Evolutionary conservation across 2,329 filamentous ascomycete genomes (phyloP).

Genomic region (Fusarium mexicanum): DNA sequence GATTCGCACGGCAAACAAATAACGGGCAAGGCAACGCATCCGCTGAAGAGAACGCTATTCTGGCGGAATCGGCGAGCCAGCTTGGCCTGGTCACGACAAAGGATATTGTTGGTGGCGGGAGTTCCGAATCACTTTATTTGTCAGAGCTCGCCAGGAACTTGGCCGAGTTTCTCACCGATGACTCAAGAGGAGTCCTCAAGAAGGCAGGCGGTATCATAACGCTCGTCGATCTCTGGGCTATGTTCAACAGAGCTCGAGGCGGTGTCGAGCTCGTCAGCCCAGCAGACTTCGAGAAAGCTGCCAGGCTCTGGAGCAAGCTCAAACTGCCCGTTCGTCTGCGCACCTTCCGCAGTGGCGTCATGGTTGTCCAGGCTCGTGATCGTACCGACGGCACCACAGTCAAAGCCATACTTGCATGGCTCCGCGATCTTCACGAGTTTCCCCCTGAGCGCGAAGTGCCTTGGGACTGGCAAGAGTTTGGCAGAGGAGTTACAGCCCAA

Average conservation of each 20-base stretch:
- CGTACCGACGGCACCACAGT: constrained; percentile 92
- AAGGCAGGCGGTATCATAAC: constrained; percentile 88
- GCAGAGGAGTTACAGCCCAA: constrained; percentile 87
- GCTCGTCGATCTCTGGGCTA: constrained; percentile 89
- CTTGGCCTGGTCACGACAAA: constrained; percentile 93
- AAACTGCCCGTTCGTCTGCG: constrained; percentile 86
- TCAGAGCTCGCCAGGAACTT: constrained; percentile 86
- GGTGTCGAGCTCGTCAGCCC: constrained; percentile 96
- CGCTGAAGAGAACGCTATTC: constrained; percentile 76
- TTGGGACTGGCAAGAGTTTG: constrained; percentile 83
- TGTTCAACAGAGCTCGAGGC: constrained; percentile 92
- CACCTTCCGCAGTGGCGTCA: constrained; percentile 91
- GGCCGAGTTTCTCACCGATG: constrained; percentile 89
- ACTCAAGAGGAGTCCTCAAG: constrained; percentile 78
- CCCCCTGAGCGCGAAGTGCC: constrained; percentile 70
- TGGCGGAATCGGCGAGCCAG: constrained; percentile 81
- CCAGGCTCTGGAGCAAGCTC: constrained; percentile 86
- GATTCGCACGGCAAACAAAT: constrained; percentile 76
- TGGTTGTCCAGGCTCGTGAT: constrained; percentile 90
- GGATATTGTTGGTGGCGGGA: constrained; percentile 84
- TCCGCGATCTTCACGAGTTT: constrained; percentile 75
- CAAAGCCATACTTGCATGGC: constrained; percentile 77
- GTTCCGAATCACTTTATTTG: constrained; percentile 85
- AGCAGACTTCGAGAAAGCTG: constrained; percentile 89
- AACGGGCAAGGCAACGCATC: constrained; percentile 67